These are phyloP conservation scores for Leccinum sublutescens DNA, from an alignment of 768 basidiomycete species.

Conservation along the genomic window DNA sequence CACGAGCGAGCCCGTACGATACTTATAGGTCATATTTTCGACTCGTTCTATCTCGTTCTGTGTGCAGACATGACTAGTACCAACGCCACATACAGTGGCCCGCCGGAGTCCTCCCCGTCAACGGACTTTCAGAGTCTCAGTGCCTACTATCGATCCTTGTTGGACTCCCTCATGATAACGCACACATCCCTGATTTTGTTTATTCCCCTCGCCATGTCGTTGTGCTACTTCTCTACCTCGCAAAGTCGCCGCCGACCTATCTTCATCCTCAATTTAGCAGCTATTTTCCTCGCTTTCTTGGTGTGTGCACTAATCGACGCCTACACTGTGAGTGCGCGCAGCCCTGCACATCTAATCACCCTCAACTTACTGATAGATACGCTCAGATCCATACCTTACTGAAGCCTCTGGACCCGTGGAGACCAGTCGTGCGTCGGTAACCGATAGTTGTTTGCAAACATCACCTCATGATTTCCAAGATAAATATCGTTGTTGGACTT, in stretches of 20 bases:
- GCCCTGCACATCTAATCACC: neutral
- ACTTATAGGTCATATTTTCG: neutral
- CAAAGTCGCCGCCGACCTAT: conserved; percentile 18
- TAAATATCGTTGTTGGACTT: conserved; percentile 20
- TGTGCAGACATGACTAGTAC: conserved; percentile 6
- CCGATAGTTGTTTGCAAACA: neutral
- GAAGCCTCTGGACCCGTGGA: conserved; percentile 17
- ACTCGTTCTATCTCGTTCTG: neutral
- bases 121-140: too few species aligned
- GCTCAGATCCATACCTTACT: conserved; percentile 25
- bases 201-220: conserved; percentile 15
- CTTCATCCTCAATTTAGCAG: conserved; percentile 18
- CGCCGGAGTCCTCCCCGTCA: neutral
- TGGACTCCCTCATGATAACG: conserved; percentile 23
- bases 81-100: neutral
- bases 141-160: conserved; percentile 5
- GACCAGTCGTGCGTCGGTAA: conserved; percentile 1
- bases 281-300: conserved; percentile 12
- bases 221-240: conserved; percentile 25
- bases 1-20: neutral
- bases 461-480: neutral
- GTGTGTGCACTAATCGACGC: conserved; percentile 13
- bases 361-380: neutral
- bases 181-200: conserved; percentile 21
- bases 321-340: conserved; percentile 5